Base-by-base conservation (phyloP, 139 green algal species). In the Volvox africanus region DNA sequence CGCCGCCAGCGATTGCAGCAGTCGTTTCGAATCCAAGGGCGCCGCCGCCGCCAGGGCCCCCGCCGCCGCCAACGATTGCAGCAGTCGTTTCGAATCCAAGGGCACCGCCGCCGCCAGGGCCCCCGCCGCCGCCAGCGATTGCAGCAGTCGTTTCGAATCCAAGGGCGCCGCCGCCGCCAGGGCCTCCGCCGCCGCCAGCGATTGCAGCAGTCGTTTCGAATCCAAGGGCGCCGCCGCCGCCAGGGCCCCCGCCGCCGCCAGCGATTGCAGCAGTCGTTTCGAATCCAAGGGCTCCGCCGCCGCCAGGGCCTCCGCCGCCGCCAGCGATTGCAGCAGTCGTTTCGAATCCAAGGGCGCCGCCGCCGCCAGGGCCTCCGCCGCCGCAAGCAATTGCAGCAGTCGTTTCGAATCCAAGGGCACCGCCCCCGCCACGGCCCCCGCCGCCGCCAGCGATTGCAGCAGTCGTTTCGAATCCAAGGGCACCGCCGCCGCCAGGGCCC, bases 401-500 rank as follows among this genome's bases (percentile, higher is more conserved):
- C 18, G 78, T 44, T 17, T 32, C 13, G 11, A 35, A 35, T 21
- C 71, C 14, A 20, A 73, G 20, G 22, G 2, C 24, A 17, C 71
- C 71, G 71, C 71, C 71, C 2, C 32, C 67, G 0, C 83, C 83
- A 14, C 32, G 28, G 21, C 78, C 78, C 14, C 78, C 78, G 36
- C 78, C 78, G 37, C 78, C 78, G 13, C 35, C 44, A 50, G 16
- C 80, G 32, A 26, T 55, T 37, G 35, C 79, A 22, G 50, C 28
- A 20, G n/a, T 61, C 50, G 17, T 18, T n/a, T 1, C 20, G 26
- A 26, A 17, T 24, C n/a, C 50, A 20, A 73, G 0, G 11, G 19
- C 85, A 18, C 85, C 85, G 69, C 85, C 83, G 67, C 83, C 85
- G 17, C 85, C 85, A 18, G 67, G 67, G 26, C 44, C 71, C 13